Evolutionary conservation across 306 rosid species (phyloP), one percentile per base, ranked within the genome.

Genomic region (Cucurbita moschata): DNA sequence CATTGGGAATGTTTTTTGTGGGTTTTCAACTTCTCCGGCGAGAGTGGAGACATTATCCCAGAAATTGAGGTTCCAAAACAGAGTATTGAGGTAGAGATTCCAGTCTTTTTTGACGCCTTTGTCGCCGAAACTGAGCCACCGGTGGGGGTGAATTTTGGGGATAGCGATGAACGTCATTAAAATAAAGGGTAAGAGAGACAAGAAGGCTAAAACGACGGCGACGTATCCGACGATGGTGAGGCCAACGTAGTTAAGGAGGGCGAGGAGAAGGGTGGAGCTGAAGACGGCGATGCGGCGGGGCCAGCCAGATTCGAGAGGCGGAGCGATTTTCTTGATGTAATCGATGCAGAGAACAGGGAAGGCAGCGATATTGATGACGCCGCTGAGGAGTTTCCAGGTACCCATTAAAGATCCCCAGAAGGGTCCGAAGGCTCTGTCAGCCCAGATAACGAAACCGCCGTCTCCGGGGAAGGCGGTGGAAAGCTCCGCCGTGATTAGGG

Each of bases 361-460:
- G 40, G 75, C 75, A 40, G 75, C 75, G 40, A 71, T 71, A 47
- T 71, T 71, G 30, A 71, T 71, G 14, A 71, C 75, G 40, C 75
- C 75, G 54, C 75, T 71, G 30, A 71, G 61, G 62, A 71, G 10
- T 18, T 71, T 71, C 75, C 75, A 71, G 10, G 62, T 50, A 0
- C 75, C 75, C 75, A 71, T 71, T 7, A 71, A 26, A 38, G 75
- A 71, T 2, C 75, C 75, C 75, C 75, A 71, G 61, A 71, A 71
- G n/a, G 75, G 62, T 0, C 75, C 75, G n/a, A 71, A 71, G 43
- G 75, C 75, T 38, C 50, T 51, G 10, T 71, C 62, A 4, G 75
- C 75, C 75, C 75, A 71, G 4, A 71, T 52, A 10, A 71, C 75
- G 75, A 71, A 71, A 0, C 75, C 75, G 35, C 75, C 75, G 42